Conservation (phyloP, 2,329 filamentous ascomycete species). For the Fusarium annulatum region DNA sequence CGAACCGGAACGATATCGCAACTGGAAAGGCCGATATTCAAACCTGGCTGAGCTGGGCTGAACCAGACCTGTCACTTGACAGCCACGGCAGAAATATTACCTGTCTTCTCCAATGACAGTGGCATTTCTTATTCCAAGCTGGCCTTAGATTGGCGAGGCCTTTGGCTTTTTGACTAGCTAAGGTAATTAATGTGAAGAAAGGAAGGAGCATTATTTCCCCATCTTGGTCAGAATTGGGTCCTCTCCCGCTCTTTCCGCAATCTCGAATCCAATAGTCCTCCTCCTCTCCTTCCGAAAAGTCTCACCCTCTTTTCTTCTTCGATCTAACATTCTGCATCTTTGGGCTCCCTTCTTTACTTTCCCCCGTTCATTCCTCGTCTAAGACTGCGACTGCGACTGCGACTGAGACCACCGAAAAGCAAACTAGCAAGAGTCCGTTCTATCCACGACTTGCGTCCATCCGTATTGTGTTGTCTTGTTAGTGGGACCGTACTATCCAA, state of each 20-base stretch:
- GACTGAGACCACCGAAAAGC: conserved; percentile 26
- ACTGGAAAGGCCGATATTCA: conserved; percentile 14
- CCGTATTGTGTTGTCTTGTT: background rate
- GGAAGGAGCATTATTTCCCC: conserved; percentile 26
- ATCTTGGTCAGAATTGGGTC: conserved; percentile 27
- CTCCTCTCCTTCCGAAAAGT: conserved; percentile 3
- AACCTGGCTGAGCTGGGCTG: conserved; percentile 18
- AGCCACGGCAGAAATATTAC: conserved; percentile 6
- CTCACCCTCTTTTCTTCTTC: conserved; percentile 12
- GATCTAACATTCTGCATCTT: conserved; percentile 14
- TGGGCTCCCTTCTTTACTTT: conserved; percentile 1
- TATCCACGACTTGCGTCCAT: background rate
- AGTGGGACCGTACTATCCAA: conserved; percentile 14
- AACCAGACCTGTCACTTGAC: background rate
- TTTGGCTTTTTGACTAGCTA: conserved; percentile 9
- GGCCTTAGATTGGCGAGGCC: conserved; percentile 31
- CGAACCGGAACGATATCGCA: conserved; percentile 10
- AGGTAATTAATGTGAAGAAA: conserved; percentile 22
- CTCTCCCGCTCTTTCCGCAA: conserved; percentile 31
- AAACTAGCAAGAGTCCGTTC: conserved; percentile 12
- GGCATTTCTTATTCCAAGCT: conserved; percentile 8
- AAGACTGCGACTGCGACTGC: conserved; percentile 18
- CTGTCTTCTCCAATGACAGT: conserved; percentile 17
- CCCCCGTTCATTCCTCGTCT: conserved; percentile 25
- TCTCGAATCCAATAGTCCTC: conserved; percentile 22